Base-by-base conservation (phyloP, 306 rosid species). In the Acacia melanoxylon region DNA sequence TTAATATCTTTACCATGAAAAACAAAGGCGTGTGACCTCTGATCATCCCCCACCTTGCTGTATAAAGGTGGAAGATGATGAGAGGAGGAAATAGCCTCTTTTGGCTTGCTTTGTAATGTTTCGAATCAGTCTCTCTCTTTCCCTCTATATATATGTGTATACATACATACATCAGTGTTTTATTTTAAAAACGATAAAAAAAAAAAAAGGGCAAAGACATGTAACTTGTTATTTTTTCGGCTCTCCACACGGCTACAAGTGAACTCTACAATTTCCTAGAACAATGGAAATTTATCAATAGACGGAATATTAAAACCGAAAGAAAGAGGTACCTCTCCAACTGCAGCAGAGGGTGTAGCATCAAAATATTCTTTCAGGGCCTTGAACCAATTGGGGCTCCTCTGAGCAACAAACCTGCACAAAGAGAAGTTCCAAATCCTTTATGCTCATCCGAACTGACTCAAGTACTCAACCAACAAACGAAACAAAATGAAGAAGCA, bases 311-410 rank as follows among this genome's bases (percentile, higher is more conserved):
- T 14, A 16, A 25, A 52, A 27, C 20, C 1, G 65, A 16, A 62
- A 31, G 44, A 59, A 7, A 20, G 51, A 80, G 25, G 72, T 78
- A 93, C 95, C 97, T 93, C 99, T 74, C 98, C 99, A 74, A 95
- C 91, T 1, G 98, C 97, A 66, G 98, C 96, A 25, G 86, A 84
- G 61, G 96, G 97, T 9, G 95, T 86, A 35, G 92, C 78, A 24
- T 88, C 97, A 61, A 95, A 91, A 68, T 81, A 87, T 2, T 89
- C 87, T 56, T 84, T 92, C 75, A 93, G 67, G 2, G 91, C 89
- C 25, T 84, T 77, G 62, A 92, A 81, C 97, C 96, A 92, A 72
- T 82, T 68, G 37, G 97, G 91, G 16, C 89, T 92, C 82, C 93
- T 94, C 54, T 86, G 90, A 14, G 82, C 86, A 82, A 95, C 90